Conservation (phyloP, 352 stramenopile genomes). For the Elongisporangium senticosum region DNA sequence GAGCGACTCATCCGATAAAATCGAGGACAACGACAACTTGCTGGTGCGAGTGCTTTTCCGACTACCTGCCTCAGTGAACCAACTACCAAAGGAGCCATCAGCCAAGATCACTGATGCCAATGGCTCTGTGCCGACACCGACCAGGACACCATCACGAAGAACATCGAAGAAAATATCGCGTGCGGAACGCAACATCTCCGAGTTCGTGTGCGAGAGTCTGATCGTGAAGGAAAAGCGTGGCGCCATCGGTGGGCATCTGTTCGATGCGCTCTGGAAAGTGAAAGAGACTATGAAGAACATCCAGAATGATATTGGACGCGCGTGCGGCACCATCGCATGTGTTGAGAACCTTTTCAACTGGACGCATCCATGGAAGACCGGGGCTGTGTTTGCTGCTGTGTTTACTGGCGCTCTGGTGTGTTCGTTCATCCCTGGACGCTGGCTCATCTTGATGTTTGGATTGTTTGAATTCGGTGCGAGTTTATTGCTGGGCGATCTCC, state of each 20-base stretch:
- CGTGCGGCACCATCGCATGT: conserved; percentile 63
- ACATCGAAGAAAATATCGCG: conserved; percentile 12
- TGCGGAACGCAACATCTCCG: conserved; percentile 57
- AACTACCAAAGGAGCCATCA: conserved; percentile 3
- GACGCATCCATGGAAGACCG: conserved; percentile 85
- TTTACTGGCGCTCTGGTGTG: conserved; percentile 48
- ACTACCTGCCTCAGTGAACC: conserved; percentile 14
- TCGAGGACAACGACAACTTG: conserved; percentile 28
- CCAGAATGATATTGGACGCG: conserved; percentile 66
- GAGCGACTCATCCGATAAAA: conserved; percentile 10
- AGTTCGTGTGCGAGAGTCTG: conserved; percentile 64
- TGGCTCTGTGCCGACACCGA: neutral
- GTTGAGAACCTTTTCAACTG: conserved; percentile 85
- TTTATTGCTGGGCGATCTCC: conserved; percentile 69
- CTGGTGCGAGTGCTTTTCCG: conserved; percentile 49
- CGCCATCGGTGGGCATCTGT: conserved; percentile 59
- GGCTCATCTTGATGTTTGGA: conserved; percentile 69
- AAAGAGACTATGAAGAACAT: conserved; percentile 77
- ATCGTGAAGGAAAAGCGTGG: conserved; percentile 63
- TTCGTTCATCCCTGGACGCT: conserved; percentile 60
- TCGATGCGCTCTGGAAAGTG: conserved; percentile 80
- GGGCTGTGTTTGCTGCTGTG: conserved; percentile 45
- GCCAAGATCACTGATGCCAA: neutral
- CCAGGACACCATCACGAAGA: conserved; percentile 2
- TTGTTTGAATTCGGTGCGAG: conserved; percentile 66